phyloP scores from a whole-genome alignment of 257 asterid genomes.

The Petunia axillaris region DNA sequence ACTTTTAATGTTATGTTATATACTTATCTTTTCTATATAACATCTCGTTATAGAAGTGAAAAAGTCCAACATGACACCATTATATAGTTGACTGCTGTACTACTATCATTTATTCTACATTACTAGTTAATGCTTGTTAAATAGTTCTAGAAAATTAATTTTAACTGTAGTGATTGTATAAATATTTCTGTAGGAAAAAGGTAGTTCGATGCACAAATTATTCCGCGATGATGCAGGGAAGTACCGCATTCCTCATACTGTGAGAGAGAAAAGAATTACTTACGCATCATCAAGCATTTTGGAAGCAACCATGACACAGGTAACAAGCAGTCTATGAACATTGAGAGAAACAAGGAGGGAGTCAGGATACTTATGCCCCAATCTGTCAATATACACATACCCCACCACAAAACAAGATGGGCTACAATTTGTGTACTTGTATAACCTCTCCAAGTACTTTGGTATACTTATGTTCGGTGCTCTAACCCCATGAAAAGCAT shows the following conservation, averaged over 20 bases:
- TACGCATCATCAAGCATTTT: constrained; percentile 86
- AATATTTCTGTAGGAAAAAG: too few species aligned
- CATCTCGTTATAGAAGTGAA: too few species aligned
- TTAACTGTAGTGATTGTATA: background rate
- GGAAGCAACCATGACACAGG: constrained; percentile 88
- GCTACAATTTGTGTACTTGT: constrained; percentile 81
- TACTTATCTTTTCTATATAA: too few species aligned
- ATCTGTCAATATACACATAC: constrained; percentile 73
- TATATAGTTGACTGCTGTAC: too few species aligned
- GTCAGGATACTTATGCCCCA: constrained; percentile 72
- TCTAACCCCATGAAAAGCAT: constrained; percentile 66
- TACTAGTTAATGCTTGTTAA: background rate
- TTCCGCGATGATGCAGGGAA: too few species aligned
- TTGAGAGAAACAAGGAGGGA: constrained; percentile 78
- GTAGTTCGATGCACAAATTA: too few species aligned
- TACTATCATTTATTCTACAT: background rate
- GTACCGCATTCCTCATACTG: too few species aligned
- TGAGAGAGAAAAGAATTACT: constrained; percentile 27
- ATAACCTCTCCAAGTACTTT: constrained; percentile 77
- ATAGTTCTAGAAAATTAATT: too few species aligned
- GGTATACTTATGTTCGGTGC: constrained; percentile 71
- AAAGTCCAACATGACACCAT: too few species aligned
- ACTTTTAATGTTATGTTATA: too few species aligned
- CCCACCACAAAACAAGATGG: constrained; percentile 87
- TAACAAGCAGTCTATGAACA: constrained; percentile 72